Percentiles rank a stretch among this genome's conserved stretches.
Evolutionary conservation across 495 filamentous ascomycete species (phyloP).

Genomic region (Talaromyces ruber): DNA sequence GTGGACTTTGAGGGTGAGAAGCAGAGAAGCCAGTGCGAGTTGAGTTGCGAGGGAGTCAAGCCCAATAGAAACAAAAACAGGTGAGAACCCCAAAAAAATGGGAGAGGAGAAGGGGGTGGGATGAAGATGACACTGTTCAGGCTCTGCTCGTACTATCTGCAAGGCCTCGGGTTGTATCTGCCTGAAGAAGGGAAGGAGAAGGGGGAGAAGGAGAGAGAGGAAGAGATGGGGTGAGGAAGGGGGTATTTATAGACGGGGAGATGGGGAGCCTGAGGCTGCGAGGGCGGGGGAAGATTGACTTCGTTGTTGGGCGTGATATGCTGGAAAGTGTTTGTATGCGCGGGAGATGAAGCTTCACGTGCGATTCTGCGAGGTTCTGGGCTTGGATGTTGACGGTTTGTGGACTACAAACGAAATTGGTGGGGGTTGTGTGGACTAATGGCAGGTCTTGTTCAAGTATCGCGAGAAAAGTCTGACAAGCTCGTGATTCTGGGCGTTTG

Average conservation of each 20-base stretch:
- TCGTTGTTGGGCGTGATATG: not conserved
- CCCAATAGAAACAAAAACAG: not conserved
- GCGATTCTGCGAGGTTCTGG: not conserved
- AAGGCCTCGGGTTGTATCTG: not conserved
- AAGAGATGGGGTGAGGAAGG: not conserved
- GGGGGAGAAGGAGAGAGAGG: not conserved
- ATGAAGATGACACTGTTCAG: not conserved
- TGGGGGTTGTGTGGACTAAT: not conserved
- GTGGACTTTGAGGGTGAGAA: not conserved
- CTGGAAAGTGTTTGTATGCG: not conserved
- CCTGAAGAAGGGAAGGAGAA: not conserved
- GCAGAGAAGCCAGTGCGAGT: not conserved
- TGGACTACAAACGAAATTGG: not conserved
- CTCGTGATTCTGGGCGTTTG: not conserved
- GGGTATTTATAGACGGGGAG: slow-evolving; percentile 1
- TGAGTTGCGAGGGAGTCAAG: not conserved
- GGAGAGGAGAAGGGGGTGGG: not conserved
- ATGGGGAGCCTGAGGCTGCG: not conserved
- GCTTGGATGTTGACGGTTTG: not conserved
- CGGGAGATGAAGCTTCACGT: not conserved
- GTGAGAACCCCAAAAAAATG: not conserved
- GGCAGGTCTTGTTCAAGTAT: not conserved
- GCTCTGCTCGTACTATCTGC: not conserved
- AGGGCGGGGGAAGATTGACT: not conserved
- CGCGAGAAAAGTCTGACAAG: not conserved